A percentile compares a stretch with the other conserved stretches of the same genome.
Evolutionary conservation across 352 stramenopile genomes (phyloP).

Genomic region (Globisporangium lucens): DNA sequence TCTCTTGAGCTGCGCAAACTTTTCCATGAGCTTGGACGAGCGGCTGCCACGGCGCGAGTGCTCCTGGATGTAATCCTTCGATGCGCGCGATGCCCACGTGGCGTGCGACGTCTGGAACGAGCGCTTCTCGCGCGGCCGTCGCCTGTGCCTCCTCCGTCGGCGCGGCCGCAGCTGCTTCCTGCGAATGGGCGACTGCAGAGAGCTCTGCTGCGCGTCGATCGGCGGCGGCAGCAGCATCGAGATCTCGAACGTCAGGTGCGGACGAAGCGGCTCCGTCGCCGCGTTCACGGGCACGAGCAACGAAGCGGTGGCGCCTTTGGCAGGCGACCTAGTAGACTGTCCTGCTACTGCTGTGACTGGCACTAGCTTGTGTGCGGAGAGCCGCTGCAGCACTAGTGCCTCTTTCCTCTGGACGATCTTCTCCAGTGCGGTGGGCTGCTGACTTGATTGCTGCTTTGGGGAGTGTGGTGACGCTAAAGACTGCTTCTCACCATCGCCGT

Average conservation of each 20-base stretch:
- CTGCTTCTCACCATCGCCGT: too few species aligned
- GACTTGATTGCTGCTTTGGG: neutral
- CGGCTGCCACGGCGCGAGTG: constrained; percentile 21
- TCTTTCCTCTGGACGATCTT: constrained; percentile 10
- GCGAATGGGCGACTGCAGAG: constrained; percentile 48
- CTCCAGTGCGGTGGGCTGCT: constrained; percentile 1
- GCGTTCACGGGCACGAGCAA: constrained; percentile 24
- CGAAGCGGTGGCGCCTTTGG: neutral
- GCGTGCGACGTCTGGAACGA: constrained; percentile 35
- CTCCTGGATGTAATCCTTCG: constrained; percentile 41
- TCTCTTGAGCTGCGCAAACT: constrained; percentile 32
- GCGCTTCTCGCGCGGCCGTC: constrained; percentile 18
- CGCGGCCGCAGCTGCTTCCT: constrained; percentile 32
- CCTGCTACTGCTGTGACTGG: neutral
- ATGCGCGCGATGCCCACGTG: constrained; percentile 40
- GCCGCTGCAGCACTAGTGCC: neutral
- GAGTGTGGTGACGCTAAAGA: neutral
- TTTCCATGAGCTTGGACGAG: constrained; percentile 30
- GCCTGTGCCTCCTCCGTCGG: constrained; percentile 22
- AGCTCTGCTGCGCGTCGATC: constrained; percentile 45
- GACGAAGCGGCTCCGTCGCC: constrained; percentile 32
- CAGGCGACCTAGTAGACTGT: neutral
- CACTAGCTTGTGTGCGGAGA: constrained; percentile 7
- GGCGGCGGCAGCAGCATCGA: constrained; percentile 53
- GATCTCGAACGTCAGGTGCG: constrained; percentile 62